Evolutionary conservation across 371 early-diverging fungal genomes (phyloP), one percentile per base, ranked within the genome.

Genomic region (Rhizopus sp.): DNA sequence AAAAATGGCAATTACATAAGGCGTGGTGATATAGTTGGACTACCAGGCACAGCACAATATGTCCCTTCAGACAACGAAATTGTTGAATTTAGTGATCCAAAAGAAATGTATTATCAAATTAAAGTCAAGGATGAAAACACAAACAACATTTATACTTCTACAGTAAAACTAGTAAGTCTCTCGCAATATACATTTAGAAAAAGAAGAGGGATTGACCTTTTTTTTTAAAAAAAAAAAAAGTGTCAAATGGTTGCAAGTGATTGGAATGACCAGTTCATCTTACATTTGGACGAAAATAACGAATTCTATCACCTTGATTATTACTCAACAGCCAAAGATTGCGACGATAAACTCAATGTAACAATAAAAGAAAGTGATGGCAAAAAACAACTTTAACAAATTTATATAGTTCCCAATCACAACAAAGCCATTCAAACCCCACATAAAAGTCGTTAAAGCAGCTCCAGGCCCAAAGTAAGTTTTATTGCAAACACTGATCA

Each of bases 231-330:
- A 10, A 42, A 10, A 42, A 46, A 9, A 17, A 32, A 70, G 70
- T 67, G 70, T 44, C 70, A 70, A 53, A 50, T 70, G 61, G 61
- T 64, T 7, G 64, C 61, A 13, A 63, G 63, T 23, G 59, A 61
- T 12, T 70, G 67, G 64, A 54, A 50, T 7, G 70, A 70, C 38
- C 55, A 66, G 7, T 66, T 70, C 37, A 63, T 40, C 32, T 57
- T 70, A 42, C 60, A 70, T 47, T 58, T 70, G 32, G 61, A 67
- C 35, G 63, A 66, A 34, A 38, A 57, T 6, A 63, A 60, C 9
- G 38, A 60, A 12, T 66, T 67, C 35, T 63, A 63, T 37, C 56
- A 70, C 46, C 33, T 64, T 7, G 60, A 60, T 17, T 70, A 70
- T 49, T 70, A 67, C 49, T 50, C 64, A n/a, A 42, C 39, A 31